These are phyloP conservation scores for Oropetium thomaeum DNA, from an alignment of 176 grass and related monocot species.

Conservation along the genomic window DNA sequence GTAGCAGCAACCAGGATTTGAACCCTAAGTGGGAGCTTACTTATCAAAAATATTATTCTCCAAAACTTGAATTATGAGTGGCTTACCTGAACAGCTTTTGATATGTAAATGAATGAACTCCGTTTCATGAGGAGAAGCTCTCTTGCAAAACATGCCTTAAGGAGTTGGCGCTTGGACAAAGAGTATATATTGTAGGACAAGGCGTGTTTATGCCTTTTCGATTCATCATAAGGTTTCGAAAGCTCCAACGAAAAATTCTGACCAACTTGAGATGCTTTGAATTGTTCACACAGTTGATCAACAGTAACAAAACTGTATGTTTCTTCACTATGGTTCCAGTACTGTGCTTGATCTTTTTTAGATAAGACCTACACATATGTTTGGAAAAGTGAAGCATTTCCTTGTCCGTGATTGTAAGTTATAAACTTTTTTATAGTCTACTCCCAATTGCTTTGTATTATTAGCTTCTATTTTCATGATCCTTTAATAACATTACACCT, in stretches of 20 bases:
- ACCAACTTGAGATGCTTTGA: conserved; percentile 55
- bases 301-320: conserved; percentile 58
- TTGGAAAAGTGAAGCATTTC: not conserved
- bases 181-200: conserved; percentile 64
- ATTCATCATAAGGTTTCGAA: conserved; percentile 46
- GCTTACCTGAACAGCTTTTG: conserved; percentile 43
- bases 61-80: not conserved
- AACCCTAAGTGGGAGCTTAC: no score
- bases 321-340: conserved; percentile 48
- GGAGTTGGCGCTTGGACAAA: conserved; percentile 57
- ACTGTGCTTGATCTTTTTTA: conserved; percentile 73
- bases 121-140: conserved; percentile 77
- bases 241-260: conserved; percentile 38
- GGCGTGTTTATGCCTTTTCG: conserved; percentile 38
- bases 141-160: conserved; percentile 66
- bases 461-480: not conserved
- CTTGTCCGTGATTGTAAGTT: conserved; percentile 8
- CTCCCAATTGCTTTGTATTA: conserved; percentile 5
- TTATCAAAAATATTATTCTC: not conserved
- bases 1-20: no score
- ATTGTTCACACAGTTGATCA: conserved; percentile 53
- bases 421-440: not conserved
- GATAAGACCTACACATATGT: conserved; percentile 54
- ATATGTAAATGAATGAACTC: conserved; percentile 66
- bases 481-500: not conserved